Evolutionary conservation across 352 stramenopile genomes (phyloP).

Genomic region (Lagenidium giganteum): DNA sequence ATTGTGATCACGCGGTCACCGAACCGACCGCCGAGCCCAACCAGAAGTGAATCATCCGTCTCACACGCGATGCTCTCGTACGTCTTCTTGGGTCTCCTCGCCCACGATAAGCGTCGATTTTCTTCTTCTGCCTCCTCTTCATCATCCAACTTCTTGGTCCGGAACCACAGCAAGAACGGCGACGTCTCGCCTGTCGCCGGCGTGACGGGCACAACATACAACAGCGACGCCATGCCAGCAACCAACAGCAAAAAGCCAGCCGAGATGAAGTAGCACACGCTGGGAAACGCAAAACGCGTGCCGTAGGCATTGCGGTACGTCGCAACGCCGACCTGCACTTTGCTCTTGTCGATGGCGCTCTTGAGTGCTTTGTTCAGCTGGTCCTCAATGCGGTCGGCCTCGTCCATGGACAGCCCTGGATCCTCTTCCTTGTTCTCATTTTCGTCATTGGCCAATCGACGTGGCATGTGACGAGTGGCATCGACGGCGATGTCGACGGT

Average conservation of each 20-base stretch:
- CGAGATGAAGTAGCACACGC: conserved; percentile 39
- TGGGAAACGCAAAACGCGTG: conserved; percentile 39
- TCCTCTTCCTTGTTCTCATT: too few relatives aligned
- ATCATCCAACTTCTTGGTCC: not conserved
- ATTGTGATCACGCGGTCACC: conserved; percentile 2
- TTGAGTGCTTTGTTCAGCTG: too few relatives aligned
- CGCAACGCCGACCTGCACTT: conserved; percentile 13
- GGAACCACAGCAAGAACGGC: conserved; percentile 32
- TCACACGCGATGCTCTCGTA: conserved; percentile 49
- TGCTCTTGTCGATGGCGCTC: conserved; percentile 18
- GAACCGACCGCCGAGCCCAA: too few relatives aligned
- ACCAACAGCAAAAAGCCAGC: conserved; percentile 26
- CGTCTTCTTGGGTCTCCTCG: conserved; percentile 16
- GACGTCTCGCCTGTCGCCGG: conserved; percentile 10
- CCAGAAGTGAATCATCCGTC: conserved; percentile 25
- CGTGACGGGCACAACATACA: conserved; percentile 39
- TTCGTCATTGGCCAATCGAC: too few relatives aligned
- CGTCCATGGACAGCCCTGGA: too few relatives aligned
- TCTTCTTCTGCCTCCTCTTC: not conserved
- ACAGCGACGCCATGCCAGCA: conserved; percentile 23
- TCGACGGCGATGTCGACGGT: too few relatives aligned
- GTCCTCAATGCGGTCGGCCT: too few relatives aligned
- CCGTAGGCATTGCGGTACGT: conserved; percentile 65
- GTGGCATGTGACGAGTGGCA: too few relatives aligned
- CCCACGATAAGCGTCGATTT: conserved; percentile 1